Percentiles rank a stretch among this genome's conserved stretches.
phyloP scores from a whole-genome alignment of 495 filamentous ascomycete genomes.

The Talaromyces nanjingensis region DNA sequence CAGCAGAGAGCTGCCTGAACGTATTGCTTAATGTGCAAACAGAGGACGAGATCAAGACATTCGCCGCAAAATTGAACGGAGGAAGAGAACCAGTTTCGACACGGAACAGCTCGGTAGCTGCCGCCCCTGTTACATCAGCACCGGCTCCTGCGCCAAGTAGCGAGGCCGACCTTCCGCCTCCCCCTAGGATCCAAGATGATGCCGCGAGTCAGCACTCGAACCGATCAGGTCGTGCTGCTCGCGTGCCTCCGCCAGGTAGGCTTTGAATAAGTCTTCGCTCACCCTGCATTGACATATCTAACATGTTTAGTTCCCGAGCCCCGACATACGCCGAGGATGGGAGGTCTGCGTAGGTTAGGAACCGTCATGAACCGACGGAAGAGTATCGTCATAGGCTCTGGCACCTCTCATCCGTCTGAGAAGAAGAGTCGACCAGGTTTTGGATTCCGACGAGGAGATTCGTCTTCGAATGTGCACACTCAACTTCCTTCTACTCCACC shows the following conservation, averaged over 20 bases:
- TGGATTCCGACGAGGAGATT: constrained; percentile 43
- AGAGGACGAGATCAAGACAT: constrained; percentile 82
- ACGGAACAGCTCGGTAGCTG: constrained; percentile 14
- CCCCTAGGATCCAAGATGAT: constrained; percentile 44
- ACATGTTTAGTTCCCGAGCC: constrained; percentile 23
- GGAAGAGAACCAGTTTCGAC: constrained; percentile 13
- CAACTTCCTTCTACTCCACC: constrained; percentile 30
- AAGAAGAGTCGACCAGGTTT: constrained; percentile 44
- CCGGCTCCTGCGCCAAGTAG: constrained; percentile 11
- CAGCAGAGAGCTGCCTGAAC: constrained; percentile 77
- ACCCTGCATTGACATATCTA: not conserved
- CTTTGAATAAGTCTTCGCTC: not conserved
- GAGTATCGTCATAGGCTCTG: constrained; percentile 33
- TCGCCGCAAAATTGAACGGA: constrained; percentile 50
- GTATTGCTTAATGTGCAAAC: constrained; percentile 83
- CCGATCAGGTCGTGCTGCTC: constrained; percentile 33
- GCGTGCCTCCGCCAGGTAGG: constrained; percentile 28
- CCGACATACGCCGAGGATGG: constrained; percentile 36
- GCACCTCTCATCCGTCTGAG: constrained; percentile 28
- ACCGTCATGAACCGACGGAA: constrained; percentile 69
- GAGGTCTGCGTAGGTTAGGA: constrained; percentile 60
- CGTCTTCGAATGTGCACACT: constrained; percentile 34
- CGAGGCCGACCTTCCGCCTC: constrained; percentile 27
- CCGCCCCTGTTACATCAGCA: constrained; percentile 11
- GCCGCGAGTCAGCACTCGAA: constrained; percentile 54